These are phyloP conservation scores for Mortierella hygrophila DNA, from an alignment of 192 early-diverging fungal species.

Conservation along the genomic window DNA sequence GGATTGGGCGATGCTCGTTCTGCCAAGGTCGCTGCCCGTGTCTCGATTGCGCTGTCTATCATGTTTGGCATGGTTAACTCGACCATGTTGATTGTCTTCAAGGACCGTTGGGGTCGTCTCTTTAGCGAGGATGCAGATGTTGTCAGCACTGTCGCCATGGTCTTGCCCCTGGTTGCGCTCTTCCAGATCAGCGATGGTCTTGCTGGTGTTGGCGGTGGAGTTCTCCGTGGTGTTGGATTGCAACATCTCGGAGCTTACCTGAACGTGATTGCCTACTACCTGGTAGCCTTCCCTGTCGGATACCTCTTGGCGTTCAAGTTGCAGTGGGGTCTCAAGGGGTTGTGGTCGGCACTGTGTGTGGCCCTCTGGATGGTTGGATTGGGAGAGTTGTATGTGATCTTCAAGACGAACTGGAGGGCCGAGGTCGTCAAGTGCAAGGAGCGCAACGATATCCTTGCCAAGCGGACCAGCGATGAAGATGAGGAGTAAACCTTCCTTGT, in stretches of 20 bases:
- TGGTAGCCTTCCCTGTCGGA: constrained; percentile 76
- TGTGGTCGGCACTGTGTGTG: constrained; percentile 72
- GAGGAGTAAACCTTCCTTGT: neutral
- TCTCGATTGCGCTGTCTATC: constrained; percentile 64
- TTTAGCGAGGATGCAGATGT: constrained; percentile 81
- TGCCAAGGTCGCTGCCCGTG: constrained; percentile 66
- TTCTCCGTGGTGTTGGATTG: constrained; percentile 82
- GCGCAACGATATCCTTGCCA: constrained; percentile 36
- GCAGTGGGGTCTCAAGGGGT: constrained; percentile 68
- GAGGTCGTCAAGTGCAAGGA: constrained; percentile 50
- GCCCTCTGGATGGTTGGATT: constrained; percentile 60
- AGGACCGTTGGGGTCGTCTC: constrained; percentile 71
- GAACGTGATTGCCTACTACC: constrained; percentile 75
- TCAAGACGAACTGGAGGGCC: constrained; percentile 51
- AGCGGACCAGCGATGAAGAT: neutral
- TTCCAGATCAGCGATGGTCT: constrained; percentile 82
- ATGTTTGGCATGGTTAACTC: constrained; percentile 69
- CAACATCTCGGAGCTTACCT: constrained; percentile 74
- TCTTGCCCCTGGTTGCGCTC: constrained; percentile 85
- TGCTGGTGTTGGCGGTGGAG: constrained; percentile 73
- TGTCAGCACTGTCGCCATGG: constrained; percentile 73
- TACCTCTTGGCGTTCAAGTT: constrained; percentile 68
- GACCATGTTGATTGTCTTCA: constrained; percentile 60
- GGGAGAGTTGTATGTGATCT: constrained; percentile 52
- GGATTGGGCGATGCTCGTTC: constrained; percentile 65